These are phyloP conservation scores for Mycena capillaripes DNA, from an alignment of 768 basidiomycete species.

Conservation along the genomic window DNA sequence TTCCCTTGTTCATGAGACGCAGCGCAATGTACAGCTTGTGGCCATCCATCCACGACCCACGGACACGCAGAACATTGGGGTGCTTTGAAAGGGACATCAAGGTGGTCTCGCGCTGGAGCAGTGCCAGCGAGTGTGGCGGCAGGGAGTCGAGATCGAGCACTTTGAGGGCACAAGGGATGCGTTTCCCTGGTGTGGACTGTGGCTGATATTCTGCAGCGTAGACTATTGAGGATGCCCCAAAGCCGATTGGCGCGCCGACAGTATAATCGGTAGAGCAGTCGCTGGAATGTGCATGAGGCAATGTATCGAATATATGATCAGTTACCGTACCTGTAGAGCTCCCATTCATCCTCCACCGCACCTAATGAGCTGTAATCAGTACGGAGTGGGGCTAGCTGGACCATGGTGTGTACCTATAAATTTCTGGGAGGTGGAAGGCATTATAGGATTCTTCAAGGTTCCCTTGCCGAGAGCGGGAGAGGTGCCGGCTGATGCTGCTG, in stretches of 20 bases:
- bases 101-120: conserved; percentile 88
- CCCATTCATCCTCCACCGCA: conserved; percentile 88
- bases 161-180: conserved; percentile 84
- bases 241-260: conserved; percentile 85
- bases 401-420: background rate
- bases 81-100: conserved; percentile 95
- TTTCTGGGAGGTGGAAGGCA: conserved; percentile 6
- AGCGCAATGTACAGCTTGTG: conserved; percentile 89
- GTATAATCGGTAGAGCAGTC: conserved; percentile 81
- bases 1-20: conserved; percentile 91
- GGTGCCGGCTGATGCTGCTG: background rate
- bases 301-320: conserved; percentile 9
- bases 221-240: conserved; percentile 93
- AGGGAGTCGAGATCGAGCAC: conserved; percentile 90
- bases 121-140: conserved; percentile 75
- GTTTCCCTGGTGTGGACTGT: conserved; percentile 41
- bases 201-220: conserved; percentile 80
- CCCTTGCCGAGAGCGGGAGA: background rate
- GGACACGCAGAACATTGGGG: conserved; percentile 92
- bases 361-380: background rate
- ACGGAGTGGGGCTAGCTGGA: background rate
- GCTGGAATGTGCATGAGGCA: conserved; percentile 51
- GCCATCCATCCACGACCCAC: conserved; percentile 90
- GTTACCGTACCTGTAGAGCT: conserved; percentile 75
- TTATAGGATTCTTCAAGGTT: conserved; percentile 31